A percentile compares a stretch with the other conserved stretches of the same genome.
Conservation (phyloP, 2,329 filamentous ascomycete genomes). For the Nothomitra cinnamomea region DNA sequence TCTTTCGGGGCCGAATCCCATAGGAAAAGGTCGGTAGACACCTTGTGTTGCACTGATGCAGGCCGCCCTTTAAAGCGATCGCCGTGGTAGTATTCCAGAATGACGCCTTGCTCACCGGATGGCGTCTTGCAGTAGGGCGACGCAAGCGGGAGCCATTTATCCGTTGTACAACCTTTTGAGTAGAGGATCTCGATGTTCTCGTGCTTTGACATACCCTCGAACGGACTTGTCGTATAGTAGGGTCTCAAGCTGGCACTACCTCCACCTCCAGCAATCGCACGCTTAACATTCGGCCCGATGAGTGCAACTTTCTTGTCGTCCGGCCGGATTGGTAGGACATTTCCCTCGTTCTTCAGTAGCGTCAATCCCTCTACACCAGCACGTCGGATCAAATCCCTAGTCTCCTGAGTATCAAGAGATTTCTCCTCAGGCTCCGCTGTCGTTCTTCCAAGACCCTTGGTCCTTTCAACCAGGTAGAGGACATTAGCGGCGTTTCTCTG, state of each 20-base stretch:
- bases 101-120: slow-evolving; percentile 41
- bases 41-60: slow-evolving; percentile 38
- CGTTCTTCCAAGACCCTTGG: slow-evolving; percentile 34
- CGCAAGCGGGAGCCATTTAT: slow-evolving; percentile 48
- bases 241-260: slow-evolving; percentile 43
- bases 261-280: slow-evolving; percentile 37
- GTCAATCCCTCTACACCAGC: slow-evolving; percentile 55
- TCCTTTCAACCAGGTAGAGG: slow-evolving; percentile 38
- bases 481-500: slow-evolving; percentile 38
- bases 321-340: slow-evolving; percentile 39
- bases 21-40: slow-evolving; percentile 49
- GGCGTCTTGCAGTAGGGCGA: slow-evolving; percentile 40
- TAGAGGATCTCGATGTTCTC: slow-evolving; percentile 37
- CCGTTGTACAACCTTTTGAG: slow-evolving; percentile 42
- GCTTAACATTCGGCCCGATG: slow-evolving; percentile 36
- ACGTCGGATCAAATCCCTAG: slow-evolving; percentile 45
- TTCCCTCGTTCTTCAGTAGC: slow-evolving; percentile 53
- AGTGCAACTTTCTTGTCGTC: slow-evolving; percentile 19
- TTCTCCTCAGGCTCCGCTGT: slow-evolving; percentile 36
- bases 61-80: slow-evolving; percentile 44
- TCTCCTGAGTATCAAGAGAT: slow-evolving; percentile 40
- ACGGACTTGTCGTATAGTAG: slow-evolving; percentile 5
- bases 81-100: slow-evolving; percentile 46
- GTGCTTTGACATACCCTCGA: slow-evolving; percentile 1
- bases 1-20: slow-evolving; percentile 51